phyloP scores from a whole-genome alignment of 371 early-diverging fungal genomes.

The Rhizoclosmatium hyalinum region DNA sequence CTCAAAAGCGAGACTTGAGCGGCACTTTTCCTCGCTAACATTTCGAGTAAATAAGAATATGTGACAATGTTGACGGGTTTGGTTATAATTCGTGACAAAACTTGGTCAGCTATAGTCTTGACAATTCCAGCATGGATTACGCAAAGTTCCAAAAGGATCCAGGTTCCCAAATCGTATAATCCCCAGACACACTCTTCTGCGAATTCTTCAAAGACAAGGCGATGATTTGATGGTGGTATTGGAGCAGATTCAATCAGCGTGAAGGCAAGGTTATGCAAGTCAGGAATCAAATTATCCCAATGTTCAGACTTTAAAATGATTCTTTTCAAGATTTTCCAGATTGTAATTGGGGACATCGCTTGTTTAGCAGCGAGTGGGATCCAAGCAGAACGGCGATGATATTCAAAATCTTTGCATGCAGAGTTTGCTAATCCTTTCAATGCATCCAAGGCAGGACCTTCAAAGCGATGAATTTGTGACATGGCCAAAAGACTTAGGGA shows the following conservation, averaged over 20 bases:
- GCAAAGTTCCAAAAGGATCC: conserved; percentile 6
- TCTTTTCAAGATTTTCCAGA: conserved; percentile 15
- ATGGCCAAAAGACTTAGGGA: conserved; percentile 14
- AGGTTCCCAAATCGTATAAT: conserved; percentile 13
- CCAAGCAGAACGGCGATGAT: not conserved
- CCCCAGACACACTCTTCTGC: not conserved
- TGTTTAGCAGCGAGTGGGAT: not conserved
- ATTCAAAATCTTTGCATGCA: conserved; percentile 20
- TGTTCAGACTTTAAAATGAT: conserved; percentile 16
- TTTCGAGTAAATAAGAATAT: conserved; percentile 3
- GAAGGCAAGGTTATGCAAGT: conserved; percentile 7
- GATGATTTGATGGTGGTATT: not conserved
- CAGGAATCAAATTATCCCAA: conserved; percentile 19
- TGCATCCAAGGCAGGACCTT: conserved; percentile 1
- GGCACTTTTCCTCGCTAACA: not conserved
- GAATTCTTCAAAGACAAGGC: not conserved
- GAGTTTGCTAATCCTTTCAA: not conserved
- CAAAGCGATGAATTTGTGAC: conserved; percentile 22
- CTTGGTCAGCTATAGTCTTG: conserved; percentile 5
- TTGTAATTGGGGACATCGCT: not conserved
- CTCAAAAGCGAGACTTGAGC: not conserved
- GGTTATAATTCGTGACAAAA: conserved; percentile 15
- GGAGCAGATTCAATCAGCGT: conserved; percentile 4
- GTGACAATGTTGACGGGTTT: not conserved
- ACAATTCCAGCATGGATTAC: not conserved